Evolutionary conservation across 371 early-diverging fungal species (phyloP).

Genomic region (Syncephalastrum contaminatum): DNA sequence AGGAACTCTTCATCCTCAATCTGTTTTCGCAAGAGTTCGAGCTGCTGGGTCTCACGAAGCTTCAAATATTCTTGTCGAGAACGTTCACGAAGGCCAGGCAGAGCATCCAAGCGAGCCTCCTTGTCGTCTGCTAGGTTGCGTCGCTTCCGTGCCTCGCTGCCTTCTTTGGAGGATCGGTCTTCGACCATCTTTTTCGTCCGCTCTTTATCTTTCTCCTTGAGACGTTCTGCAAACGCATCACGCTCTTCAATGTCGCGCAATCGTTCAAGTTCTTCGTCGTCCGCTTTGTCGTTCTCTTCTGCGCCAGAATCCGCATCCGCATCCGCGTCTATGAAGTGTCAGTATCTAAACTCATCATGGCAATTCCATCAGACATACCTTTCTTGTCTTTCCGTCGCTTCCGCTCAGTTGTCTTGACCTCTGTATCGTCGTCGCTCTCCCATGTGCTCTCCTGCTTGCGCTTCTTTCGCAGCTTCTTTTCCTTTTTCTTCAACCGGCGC

Average conservation of each 20-base stretch:
- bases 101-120: constrained; percentile 57
- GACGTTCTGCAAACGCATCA: constrained; percentile 85
- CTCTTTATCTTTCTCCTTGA: constrained; percentile 82
- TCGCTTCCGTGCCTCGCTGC: constrained; percentile 69
- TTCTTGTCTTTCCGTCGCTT: constrained; percentile 32
- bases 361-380: constrained; percentile 21
- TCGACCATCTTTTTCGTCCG: constrained; percentile 79
- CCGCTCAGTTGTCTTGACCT: constrained; percentile 39
- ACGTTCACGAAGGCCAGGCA: constrained; percentile 77
- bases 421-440: constrained; percentile 62
- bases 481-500: constrained; percentile 36
- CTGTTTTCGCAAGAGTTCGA: constrained; percentile 74
- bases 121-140: constrained; percentile 82
- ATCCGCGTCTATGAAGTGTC: constrained; percentile 15
- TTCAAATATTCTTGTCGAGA: constrained; percentile 91
- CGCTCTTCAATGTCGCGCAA: constrained; percentile 76
- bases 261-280: constrained; percentile 56
- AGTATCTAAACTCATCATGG: neutral
- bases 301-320: constrained; percentile 5
- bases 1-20: constrained; percentile 88
- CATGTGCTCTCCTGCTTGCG: constrained; percentile 50
- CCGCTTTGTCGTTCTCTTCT: constrained; percentile 31
- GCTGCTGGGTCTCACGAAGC: constrained; percentile 81
- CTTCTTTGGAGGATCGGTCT: constrained; percentile 76
- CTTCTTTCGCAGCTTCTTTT: constrained; percentile 56